These are phyloP conservation scores for Dictyostelium gargantuum DNA, from an alignment of 208 protist species.

Conservation along the genomic window DNA sequence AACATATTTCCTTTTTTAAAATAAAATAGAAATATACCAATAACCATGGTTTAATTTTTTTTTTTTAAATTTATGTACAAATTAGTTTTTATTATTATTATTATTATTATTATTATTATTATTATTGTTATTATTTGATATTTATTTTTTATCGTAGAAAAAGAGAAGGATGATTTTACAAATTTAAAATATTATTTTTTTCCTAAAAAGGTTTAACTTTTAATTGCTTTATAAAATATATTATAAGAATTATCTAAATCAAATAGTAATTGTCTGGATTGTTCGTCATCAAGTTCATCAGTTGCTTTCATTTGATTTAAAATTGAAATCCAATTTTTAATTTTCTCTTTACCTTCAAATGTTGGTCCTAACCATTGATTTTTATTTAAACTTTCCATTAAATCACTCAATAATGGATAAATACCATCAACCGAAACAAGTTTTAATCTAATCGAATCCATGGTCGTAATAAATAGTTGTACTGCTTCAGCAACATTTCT, in stretches of 20 bases:
- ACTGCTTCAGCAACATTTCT: conserved; percentile 76
- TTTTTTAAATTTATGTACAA: no score
- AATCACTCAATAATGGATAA: conserved; percentile 72
- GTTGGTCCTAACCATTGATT: conserved; percentile 64
- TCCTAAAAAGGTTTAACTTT: background rate
- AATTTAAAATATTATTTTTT: no score
- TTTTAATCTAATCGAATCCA: conserved; percentile 78
- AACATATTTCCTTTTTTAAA: no score
- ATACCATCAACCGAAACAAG: conserved; percentile 81
- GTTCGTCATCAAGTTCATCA: conserved; percentile 70
- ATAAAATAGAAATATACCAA: no score
- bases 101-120: background rate
- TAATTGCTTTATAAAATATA: conserved; percentile 68
- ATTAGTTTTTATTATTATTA: background rate
- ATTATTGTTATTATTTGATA: no score
- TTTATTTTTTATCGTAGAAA: no score
- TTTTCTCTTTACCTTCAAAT: conserved; percentile 77
- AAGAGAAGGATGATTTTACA: background rate
- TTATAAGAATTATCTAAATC: conserved; percentile 69
- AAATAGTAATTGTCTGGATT: conserved; percentile 69
- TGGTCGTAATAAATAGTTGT: conserved; percentile 83
- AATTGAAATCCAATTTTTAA: conserved; percentile 64
- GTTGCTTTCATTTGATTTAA: conserved; percentile 70
- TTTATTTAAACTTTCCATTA: conserved; percentile 74
- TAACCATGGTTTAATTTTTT: background rate